These are phyloP conservation scores for Trametes cingulata DNA, from an alignment of 768 basidiomycete genomes.

Conservation along the genomic window DNA sequence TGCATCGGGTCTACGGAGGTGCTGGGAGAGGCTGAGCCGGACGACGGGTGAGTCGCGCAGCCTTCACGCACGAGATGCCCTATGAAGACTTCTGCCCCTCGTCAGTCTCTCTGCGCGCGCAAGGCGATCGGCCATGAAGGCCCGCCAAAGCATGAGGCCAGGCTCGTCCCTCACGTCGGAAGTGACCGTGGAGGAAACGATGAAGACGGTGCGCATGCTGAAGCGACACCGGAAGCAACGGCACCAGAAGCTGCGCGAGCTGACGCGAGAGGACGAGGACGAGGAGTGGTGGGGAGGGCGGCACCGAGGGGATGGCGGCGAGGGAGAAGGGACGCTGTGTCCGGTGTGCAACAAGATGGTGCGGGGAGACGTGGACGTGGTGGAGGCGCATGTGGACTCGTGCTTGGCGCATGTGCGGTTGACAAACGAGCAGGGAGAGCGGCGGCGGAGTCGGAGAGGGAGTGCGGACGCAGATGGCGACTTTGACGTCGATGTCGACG, in stretches of 20 bases:
- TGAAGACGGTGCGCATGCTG: conserved; percentile 60
- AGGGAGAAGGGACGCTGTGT: conserved; percentile 53
- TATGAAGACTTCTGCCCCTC: background rate
- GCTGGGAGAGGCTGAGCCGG: conserved; percentile 50
- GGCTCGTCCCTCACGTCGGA: conserved; percentile 19
- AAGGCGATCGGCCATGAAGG: conserved; percentile 49
- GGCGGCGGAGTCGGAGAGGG: conserved; percentile 29
- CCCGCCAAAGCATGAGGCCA: conserved; percentile 36
- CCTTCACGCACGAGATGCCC: background rate
- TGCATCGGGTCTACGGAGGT: conserved; percentile 63
- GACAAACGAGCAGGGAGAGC: conserved; percentile 44
- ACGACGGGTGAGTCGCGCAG: conserved; percentile 50
- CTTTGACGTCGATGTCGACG: conserved; percentile 45
- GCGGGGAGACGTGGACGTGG: conserved; percentile 67
- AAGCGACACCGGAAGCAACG: conserved; percentile 71
- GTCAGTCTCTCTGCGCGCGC: conserved; percentile 33
- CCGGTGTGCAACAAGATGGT: conserved; percentile 66
- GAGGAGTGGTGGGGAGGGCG: conserved; percentile 26
- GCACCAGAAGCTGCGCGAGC: conserved; percentile 63
- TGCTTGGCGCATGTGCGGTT: conserved; percentile 61
- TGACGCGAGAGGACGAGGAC: conserved; percentile 64
- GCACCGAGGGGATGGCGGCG: conserved; percentile 25
- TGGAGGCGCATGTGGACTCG: conserved; percentile 81
- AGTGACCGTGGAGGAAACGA: conserved; percentile 35
- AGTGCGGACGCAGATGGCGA: conserved; percentile 37